Evolutionary conservation across 75 land plant species (phyloP), one percentile per base, ranked within the genome.

Genomic region (Azolla pinnata): DNA sequence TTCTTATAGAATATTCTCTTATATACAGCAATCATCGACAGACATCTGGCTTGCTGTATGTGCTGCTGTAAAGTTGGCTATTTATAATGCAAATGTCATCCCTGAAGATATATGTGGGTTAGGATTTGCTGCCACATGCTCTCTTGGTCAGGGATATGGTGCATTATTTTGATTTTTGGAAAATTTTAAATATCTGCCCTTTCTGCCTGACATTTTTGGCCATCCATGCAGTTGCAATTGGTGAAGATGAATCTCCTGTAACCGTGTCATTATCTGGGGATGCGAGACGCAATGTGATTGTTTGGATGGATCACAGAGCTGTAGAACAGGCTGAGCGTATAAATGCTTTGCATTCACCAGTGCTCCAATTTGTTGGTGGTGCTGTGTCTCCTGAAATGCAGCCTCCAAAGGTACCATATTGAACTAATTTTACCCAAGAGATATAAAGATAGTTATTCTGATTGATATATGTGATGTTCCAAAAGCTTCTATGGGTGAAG

Each of bases 261-360:
- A 71, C 89, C 48, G 89, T 92, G 56, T 92, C 97, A 27, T 80
- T 63, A 78, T 82, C 80, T 54, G 89, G 97, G 60, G 97, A 92
- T 71, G 72, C 96, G 33, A 82, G 97, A 62, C 81, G 97, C 56
- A 92, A 92, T 72, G 76, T 92, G 20, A 92, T 92, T 29, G 95
- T 92, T 1, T 92, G 97, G 97, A 92, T 88, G 97, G 97, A 92
- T 65, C 97, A 92, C 57, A 71, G 97, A 66, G 97, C 97, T 65
- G 82, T 82, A 21, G 66, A 82, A 23, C 97, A 92, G 66, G 96
- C 95, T 33, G 85, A 88, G 53, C 76, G 76, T 38, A 92, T 92
- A n/a, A 92, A 92, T 81, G 68, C 82, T 18, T 65, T 12, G 19
- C 70, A 80, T 16, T 92, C 97, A 57, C 84, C 97, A 18, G 97